Evolutionary conservation across 2,329 filamentous ascomycete genomes (phyloP).

Genomic region (Exophiala dermatitidis): DNA sequence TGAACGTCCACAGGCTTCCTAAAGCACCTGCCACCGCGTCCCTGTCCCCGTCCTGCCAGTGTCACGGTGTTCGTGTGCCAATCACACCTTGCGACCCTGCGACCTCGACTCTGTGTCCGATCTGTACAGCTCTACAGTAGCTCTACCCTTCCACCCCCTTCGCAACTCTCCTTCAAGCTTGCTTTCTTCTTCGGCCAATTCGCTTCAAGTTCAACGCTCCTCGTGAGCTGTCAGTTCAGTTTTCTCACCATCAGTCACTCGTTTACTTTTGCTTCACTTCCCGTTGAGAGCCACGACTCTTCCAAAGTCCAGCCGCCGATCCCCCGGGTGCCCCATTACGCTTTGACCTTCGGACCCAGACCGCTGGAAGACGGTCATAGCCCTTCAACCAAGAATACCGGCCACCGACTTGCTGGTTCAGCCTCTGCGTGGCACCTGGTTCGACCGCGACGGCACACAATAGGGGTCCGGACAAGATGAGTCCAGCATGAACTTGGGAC

Average conservation of each 20-base stretch:
- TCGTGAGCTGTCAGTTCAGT: slow-evolving; percentile 4
- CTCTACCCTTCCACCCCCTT: neutral
- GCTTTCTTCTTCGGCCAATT: slow-evolving; percentile 18
- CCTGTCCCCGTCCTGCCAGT: neutral
- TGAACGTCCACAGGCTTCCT: neutral
- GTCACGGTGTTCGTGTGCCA: slow-evolving; percentile 23
- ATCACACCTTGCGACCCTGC: slow-evolving; percentile 26
- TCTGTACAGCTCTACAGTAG: slow-evolving; percentile 19
- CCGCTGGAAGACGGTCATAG: slow-evolving; percentile 4
- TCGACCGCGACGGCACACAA: slow-evolving; percentile 74
- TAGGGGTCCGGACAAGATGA: slow-evolving; percentile 13
- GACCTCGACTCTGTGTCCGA: slow-evolving; percentile 12
- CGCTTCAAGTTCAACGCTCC: slow-evolving; percentile 7
- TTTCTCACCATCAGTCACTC: slow-evolving; percentile 24
- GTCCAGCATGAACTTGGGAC: slow-evolving; percentile 32
- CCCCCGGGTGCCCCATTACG: slow-evolving; percentile 2
- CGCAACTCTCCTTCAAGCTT: slow-evolving; percentile 27
- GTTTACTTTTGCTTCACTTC: slow-evolving; percentile 17
- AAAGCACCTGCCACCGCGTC: slow-evolving; percentile 7
- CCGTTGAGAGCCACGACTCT: slow-evolving; percentile 1
- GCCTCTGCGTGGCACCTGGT: slow-evolving; percentile 60
- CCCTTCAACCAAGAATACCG: slow-evolving; percentile 5
- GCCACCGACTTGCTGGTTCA: neutral
- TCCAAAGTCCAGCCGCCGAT: neutral
- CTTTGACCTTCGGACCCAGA: slow-evolving; percentile 9